Conservation (phyloP, 148 eudicot genomes). For the Cornus suecica region DNA sequence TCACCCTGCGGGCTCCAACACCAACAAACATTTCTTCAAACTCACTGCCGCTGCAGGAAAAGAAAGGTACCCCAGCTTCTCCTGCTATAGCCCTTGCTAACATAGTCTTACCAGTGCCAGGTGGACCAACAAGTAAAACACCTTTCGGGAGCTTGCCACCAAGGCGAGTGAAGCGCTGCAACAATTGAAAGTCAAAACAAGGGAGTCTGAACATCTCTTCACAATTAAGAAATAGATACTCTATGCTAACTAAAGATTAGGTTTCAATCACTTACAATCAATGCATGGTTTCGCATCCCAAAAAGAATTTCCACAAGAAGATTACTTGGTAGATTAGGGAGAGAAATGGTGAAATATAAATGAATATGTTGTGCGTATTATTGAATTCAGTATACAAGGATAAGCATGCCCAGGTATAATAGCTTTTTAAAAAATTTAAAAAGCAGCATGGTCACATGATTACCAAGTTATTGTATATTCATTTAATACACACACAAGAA, state of each 20-base stretch:
- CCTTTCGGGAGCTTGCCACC: constrained; percentile 93
- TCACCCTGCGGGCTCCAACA: constrained; percentile 81
- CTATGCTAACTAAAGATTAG: not conserved
- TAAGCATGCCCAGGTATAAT: not conserved
- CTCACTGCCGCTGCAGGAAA: constrained; percentile 87
- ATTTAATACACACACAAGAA: no score
- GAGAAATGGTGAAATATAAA: not conserved
- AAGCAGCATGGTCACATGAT: not conserved
- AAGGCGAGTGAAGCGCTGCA: constrained; percentile 76
- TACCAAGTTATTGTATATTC: no score
- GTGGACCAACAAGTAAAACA: constrained; percentile 83
- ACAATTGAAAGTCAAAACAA: constrained; percentile 10
- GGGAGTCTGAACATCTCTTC: not conserved
- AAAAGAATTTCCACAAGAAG: not conserved
- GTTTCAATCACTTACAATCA: not conserved
- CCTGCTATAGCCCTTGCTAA: constrained; percentile 90
- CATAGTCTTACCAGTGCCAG: constrained; percentile 91
- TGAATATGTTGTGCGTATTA: not conserved
- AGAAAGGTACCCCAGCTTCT: constrained; percentile 85
- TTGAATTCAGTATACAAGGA: not conserved
- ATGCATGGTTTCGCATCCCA: not conserved
- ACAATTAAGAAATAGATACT: not conserved
- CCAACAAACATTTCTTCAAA: constrained; percentile 95
- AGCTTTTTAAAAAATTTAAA: no score
- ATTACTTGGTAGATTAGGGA: not conserved